Conservation (phyloP, 78 protist species). For the Dictyostelium brefeldianum region DNA sequence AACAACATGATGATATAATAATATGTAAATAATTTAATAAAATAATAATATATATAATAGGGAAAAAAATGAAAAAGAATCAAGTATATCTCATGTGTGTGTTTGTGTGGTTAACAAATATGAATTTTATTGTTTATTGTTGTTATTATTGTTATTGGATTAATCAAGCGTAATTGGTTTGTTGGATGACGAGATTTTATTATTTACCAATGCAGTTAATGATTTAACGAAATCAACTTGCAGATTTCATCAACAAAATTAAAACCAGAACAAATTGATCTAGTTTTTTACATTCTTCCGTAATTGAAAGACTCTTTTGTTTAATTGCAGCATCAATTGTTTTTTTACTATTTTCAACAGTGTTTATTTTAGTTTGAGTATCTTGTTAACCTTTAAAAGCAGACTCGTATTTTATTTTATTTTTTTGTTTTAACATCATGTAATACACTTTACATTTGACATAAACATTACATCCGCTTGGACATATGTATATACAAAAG, state of each 20-base stretch:
- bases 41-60: too few relatives aligned
- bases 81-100: too few relatives aligned
- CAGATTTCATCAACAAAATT: constrained; percentile 47
- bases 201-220: constrained; percentile 21
- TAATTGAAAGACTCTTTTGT: neutral
- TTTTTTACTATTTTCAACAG: neutral
- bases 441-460: neutral
- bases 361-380: neutral
- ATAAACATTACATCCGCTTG: too few relatives aligned
- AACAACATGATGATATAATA: too few relatives aligned
- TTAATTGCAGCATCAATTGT: neutral
- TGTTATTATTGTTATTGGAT: too few relatives aligned
- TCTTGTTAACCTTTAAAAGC: neutral
- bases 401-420: neutral
- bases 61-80: too few relatives aligned
- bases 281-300: neutral
- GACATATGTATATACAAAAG: too few relatives aligned
- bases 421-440: neutral
- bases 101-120: too few relatives aligned
- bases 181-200: too few relatives aligned
- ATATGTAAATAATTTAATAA: too few relatives aligned
- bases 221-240: constrained; percentile 31
- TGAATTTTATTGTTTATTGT: too few relatives aligned
- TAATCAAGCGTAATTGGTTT: too few relatives aligned
- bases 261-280: constrained; percentile 26